These are phyloP conservation scores for Alternaria longipes DNA, from an alignment of 2,329 filamentous ascomycete species.

Conservation along the genomic window DNA sequence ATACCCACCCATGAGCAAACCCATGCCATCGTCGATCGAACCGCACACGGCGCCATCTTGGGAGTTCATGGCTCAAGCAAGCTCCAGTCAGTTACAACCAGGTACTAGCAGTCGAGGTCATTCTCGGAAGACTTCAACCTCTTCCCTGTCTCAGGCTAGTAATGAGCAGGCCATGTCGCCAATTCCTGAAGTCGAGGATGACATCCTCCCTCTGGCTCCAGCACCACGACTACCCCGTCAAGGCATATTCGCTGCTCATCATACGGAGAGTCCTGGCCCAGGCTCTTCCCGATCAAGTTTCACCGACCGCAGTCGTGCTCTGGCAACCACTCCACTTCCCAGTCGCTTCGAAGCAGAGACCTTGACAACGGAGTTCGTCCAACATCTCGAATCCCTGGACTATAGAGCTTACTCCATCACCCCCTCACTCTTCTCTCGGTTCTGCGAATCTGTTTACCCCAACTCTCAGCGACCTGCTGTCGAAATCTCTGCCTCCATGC, in stretches of 20 bases:
- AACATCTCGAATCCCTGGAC: constrained; percentile 36
- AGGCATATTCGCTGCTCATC: constrained; percentile 42
- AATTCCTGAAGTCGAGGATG: constrained; percentile 42
- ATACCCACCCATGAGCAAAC: constrained; percentile 27
- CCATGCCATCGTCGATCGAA: constrained; percentile 35
- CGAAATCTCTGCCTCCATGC: constrained; percentile 34
- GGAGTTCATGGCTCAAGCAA: constrained; percentile 47
- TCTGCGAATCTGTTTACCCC: constrained; percentile 48
- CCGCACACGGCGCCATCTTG: constrained; percentile 46
- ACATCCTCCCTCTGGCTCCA: constrained; percentile 39
- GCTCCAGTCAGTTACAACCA: constrained; percentile 34
- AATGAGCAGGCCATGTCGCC: constrained; percentile 43
- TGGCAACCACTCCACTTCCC: constrained; percentile 42
- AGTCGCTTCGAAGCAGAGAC: constrained; percentile 51
- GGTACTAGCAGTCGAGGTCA: constrained; percentile 31
- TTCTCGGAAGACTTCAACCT: constrained; percentile 46
- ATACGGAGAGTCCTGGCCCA: constrained; percentile 38
- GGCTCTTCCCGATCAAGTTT: constrained; percentile 40
- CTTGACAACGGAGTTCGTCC: constrained; percentile 45
- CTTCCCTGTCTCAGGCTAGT: constrained; percentile 40
- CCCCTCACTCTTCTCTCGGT: constrained; percentile 35
- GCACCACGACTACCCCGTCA: constrained; percentile 41
- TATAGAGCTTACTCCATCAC: constrained; percentile 39
- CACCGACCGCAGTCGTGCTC: constrained; percentile 44
- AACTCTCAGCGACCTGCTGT: constrained; percentile 33